Percentiles rank a stretch among this genome's conserved stretches.
These are phyloP conservation scores for Eucalyptus pauciflora DNA, from an alignment of 345 rosid species.

Conservation along the genomic window DNA sequence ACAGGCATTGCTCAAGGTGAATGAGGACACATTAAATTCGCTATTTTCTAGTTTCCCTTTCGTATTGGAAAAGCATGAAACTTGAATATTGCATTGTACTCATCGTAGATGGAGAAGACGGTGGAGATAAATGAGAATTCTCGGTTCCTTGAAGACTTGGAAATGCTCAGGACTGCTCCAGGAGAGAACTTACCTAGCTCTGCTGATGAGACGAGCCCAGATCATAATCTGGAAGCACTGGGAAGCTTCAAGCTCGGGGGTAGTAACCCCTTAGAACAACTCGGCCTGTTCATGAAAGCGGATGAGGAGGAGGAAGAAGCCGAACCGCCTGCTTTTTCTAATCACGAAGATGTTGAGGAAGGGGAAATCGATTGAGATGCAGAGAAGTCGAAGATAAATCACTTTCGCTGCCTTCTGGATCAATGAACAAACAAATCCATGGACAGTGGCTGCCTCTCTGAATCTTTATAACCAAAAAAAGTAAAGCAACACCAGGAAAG, in stretches of 20 bases:
- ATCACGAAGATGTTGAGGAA: slow-evolving; percentile 43
- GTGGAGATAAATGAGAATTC: slow-evolving; percentile 91
- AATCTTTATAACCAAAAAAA: background rate
- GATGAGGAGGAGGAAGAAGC: slow-evolving; percentile 72
- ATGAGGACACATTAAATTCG: background rate
- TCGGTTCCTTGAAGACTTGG: slow-evolving; percentile 75
- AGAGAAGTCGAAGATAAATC: background rate
- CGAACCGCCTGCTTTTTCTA: slow-evolving; percentile 1
- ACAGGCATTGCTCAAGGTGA: slow-evolving; percentile 74
- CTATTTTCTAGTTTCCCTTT: background rate
- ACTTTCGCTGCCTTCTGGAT: background rate
- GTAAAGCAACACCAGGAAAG: background rate
- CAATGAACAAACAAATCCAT: background rate
- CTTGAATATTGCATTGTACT: background rate
- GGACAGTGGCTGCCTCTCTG: background rate
- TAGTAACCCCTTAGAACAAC: slow-evolving; percentile 81
- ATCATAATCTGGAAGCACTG: slow-evolving; percentile 42
- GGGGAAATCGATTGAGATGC: slow-evolving; percentile 64
- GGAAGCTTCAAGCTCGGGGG: slow-evolving; percentile 73
- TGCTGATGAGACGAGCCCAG: slow-evolving; percentile 54
- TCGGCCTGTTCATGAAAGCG: slow-evolving; percentile 80
- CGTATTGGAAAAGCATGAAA: background rate
- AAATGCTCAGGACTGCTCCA: slow-evolving; percentile 68
- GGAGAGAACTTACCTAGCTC: slow-evolving; percentile 56
- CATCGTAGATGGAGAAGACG: slow-evolving; percentile 75